A percentile compares a stretch with the other conserved stretches of the same genome.
phyloP scores from a whole-genome alignment of 352 stramenopile species.

The Globisporangium lucens region DNA sequence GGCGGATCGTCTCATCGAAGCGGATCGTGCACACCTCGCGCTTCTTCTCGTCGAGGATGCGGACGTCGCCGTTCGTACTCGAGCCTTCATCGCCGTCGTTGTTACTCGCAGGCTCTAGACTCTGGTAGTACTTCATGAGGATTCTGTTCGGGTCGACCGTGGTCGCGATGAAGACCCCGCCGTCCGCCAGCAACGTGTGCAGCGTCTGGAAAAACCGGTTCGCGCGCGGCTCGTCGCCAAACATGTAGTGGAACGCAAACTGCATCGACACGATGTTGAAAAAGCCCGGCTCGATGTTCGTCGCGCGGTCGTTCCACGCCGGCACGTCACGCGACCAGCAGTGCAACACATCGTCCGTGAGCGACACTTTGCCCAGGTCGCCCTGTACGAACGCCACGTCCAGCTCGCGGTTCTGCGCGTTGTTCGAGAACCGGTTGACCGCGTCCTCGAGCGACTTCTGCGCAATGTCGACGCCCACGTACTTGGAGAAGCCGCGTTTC shows the following conservation, averaged over 20 bases:
- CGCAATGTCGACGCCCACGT: conserved; percentile 98
- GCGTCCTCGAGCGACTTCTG: conserved; percentile 95
- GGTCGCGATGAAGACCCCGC: conserved; percentile 95
- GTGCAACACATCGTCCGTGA: conserved; percentile 60
- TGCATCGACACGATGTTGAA: conserved; percentile 99
- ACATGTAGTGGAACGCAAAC: conserved; percentile 99
- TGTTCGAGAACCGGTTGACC: conserved; percentile 77
- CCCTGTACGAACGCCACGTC: conserved; percentile 79
- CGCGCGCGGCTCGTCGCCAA: conserved; percentile 89
- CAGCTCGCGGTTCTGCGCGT: conserved; percentile 65
- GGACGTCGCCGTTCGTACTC: conserved; percentile 38
- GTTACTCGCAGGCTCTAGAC: conserved; percentile 24
- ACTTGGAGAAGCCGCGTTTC: conserved; percentile 88
- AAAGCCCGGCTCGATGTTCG: conserved; percentile 29
- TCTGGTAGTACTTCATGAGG: conserved; percentile 80
- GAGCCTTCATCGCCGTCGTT: conserved; percentile 15
- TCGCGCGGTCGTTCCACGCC: conserved; percentile 58
- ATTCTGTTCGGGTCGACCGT: conserved; percentile 96
- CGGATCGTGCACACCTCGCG: conserved; percentile 77
- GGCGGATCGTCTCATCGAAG: conserved; percentile 57
- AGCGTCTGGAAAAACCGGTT: conserved; percentile 94
- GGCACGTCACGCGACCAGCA: conserved; percentile 58
- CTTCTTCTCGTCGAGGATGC: conserved; percentile 69
- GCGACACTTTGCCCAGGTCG: conserved; percentile 66
- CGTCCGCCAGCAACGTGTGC: conserved; percentile 87